Evolutionary conservation across 305 asterid genomes (phyloP), one percentile per base, ranked within the genome.

Genomic region (Fraxinus paxiana): DNA sequence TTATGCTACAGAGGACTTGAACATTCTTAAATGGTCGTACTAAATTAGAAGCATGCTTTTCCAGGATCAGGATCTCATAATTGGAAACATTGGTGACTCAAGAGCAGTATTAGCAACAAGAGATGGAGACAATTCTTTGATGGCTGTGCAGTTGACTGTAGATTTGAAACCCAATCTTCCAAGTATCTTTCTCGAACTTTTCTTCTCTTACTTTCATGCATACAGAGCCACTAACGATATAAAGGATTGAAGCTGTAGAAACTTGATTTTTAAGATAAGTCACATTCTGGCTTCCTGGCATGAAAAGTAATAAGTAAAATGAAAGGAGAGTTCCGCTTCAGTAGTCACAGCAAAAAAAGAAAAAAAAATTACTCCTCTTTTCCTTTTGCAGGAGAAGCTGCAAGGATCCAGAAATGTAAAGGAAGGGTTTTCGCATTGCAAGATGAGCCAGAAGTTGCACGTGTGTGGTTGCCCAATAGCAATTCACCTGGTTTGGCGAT

Each of bases 131-230:
- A 79, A 70, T 80, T 48, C 63, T 79, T 61, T 85, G 31, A 76
- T 56, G 77, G 84, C 86, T 69, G 82, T 85, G 73, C 88, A 85
- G 82, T 71, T 85, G 82, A 82, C 86, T 69, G 86, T 82, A 33
- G 88, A 85, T 82, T 85, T 85, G 54, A 85, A 85, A 79, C 88
- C 88, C 65, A 73, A 82, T 79, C 80, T 85, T 75, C 88, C 88
- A 79, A 85, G 88, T 85, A 31, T 74, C 1, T 69, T 54, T 46
- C 20, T 61, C 78, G 38, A 30, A 38, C 77, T 78, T 31, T 22
- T 31, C 65, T 26, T 74, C 6, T 10, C 54, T 67, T 46, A 46
- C 43, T 59, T 74, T 35, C 17, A 12, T 30, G 38, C 41, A 67
- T 12, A 26, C 18, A 26, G 41, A 30, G 74, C 18, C 74, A 69